Evolutionary conservation across 805 yeast species (phyloP).

Genomic region (Metschnikowia picachoensis): DNA sequence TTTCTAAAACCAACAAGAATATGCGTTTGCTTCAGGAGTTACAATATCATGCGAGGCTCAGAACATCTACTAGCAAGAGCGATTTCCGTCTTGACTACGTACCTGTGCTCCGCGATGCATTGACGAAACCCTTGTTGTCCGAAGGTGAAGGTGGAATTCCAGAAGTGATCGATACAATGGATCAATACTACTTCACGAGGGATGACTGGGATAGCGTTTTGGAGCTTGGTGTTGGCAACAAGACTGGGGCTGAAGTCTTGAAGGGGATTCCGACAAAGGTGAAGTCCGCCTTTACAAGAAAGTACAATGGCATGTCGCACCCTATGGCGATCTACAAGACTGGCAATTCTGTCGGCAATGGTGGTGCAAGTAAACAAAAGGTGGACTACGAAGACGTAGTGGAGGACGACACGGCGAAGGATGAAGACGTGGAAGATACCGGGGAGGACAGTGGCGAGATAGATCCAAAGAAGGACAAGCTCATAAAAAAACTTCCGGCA

Average conservation of each 20-base stretch:
- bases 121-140: constrained; percentile 55
- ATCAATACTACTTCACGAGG: constrained; percentile 76
- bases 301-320: constrained; percentile 71
- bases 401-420: constrained; percentile 50
- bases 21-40: constrained; percentile 77
- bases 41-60: constrained; percentile 80
- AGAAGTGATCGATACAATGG: constrained; percentile 69
- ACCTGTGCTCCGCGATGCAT: constrained; percentile 54
- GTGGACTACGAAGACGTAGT: constrained; percentile 75
- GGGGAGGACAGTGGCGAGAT: constrained; percentile 40
- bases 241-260: constrained; percentile 36
- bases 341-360: constrained; percentile 49
- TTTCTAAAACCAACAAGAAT: constrained; percentile 77
- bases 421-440: constrained; percentile 40
- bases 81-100: constrained; percentile 76
- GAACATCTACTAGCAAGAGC: constrained; percentile 69
- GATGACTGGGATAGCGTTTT: constrained; percentile 90
- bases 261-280: constrained; percentile 73
- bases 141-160: constrained; percentile 61
- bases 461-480: constrained; percentile 58
- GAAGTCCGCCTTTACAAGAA: constrained; percentile 83
- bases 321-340: constrained; percentile 82
- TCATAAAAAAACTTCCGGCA: constrained; percentile 43
- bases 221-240: constrained; percentile 73
- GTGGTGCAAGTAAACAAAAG: constrained; percentile 25